Evolutionary conservation across 768 basidiomycete genomes (phyloP), one percentile per base, ranked within the genome.

Genomic region (Amanita exitialis): DNA sequence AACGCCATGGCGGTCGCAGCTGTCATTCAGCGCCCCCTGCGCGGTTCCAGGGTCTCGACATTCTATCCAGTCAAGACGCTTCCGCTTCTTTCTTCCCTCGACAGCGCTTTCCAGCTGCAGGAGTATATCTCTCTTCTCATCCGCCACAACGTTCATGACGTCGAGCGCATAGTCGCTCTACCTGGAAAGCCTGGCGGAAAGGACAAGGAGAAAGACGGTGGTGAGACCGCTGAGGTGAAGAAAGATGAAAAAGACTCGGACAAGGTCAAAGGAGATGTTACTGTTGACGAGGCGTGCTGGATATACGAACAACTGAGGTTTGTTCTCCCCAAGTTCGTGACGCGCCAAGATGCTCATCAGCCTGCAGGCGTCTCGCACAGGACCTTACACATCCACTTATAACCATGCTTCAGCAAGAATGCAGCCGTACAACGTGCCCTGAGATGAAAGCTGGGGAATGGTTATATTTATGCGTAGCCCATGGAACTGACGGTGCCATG

Each of bases 401-500:
- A 42, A 88, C 86, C 1, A 82, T 80, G 62, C 69, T 93, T 36
- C 90, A 92, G 62, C 82, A 85, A 58, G 89, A 90, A 63, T 98
- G 94, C 62, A 90, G 84, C 10, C 80, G 89, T 35, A 68, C 76
- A 32, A 79, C 85, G 8, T 99, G 95, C 72, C 90, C 93, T 1
- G 86, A 95, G 68, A 99, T 99, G 95, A 94, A 94, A 66, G 93
- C 94, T n/a, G 90, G 90, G 50, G 91, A 97, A 71, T 97, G 95
- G 95, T 75, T 90, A 25, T 98, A 96, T 66, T 70, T 97, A 5
- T 98, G 95, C 58, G 92, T 94, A 35, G 94, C 92, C 0, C 93
- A 97, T 66, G 91, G 90, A 18, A 89, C 83, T 59, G 88, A 89
- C 52, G 84, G 85, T 8, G 79, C 83, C 45, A 86, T 89, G 80